Conservation (phyloP, 495 filamentous ascomycete species). For the Penicillium paxilli region DNA sequence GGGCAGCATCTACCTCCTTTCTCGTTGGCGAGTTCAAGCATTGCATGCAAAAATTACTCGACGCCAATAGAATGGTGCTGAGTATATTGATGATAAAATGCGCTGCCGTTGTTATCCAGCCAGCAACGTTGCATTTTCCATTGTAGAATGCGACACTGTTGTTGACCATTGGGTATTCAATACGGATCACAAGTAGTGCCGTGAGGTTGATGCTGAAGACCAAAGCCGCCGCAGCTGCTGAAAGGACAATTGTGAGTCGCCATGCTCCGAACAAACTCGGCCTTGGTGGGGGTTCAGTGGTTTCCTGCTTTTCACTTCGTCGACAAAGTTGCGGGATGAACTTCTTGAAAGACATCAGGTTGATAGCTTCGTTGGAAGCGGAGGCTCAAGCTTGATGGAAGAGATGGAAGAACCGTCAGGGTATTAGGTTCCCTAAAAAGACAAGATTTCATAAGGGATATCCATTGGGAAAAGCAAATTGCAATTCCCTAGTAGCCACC, state of each 20-base stretch:
- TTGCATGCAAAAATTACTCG: constrained; percentile 38
- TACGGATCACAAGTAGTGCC: constrained; percentile 44
- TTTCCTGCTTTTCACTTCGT: no score
- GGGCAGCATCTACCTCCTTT: constrained; percentile 11
- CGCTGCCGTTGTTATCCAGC: background rate
- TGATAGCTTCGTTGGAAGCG: no score
- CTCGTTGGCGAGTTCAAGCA: constrained; percentile 33
- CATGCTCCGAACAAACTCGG: no score
- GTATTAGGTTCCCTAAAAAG: background rate
- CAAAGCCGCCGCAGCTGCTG: background rate
- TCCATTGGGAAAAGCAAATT: no score
- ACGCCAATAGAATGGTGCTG: constrained; percentile 15
- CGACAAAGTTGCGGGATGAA: no score
- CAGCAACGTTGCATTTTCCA: constrained; percentile 3
- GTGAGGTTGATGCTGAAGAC: constrained; percentile 1
- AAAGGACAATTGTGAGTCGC: no score
- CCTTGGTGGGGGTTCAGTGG: no score
- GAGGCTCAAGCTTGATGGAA: no score
- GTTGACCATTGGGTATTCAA: constrained; percentile 52
- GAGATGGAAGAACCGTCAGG: no score
- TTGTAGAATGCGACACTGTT: constrained; percentile 26
- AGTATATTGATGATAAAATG: constrained; percentile 19
- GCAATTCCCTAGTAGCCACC: no score
- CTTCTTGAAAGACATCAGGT: no score
- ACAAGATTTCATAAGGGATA: no score